phyloP scores from a whole-genome alignment of 345 rosid species.

The Theobroma cacao region DNA sequence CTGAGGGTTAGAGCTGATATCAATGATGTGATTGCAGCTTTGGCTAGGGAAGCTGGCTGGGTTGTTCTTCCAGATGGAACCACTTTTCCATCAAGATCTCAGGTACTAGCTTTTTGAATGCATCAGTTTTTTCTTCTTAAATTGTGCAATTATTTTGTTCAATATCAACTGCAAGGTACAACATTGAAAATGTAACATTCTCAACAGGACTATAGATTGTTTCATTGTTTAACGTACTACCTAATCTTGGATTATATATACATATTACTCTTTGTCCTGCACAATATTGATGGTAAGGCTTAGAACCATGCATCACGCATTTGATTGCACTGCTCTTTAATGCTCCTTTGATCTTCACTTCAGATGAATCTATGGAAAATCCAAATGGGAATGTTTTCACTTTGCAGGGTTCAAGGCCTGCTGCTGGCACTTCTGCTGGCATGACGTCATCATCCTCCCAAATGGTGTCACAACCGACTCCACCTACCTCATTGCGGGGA shows the following conservation, averaged over 20 bases:
- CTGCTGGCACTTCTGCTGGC: conserved; percentile 52
- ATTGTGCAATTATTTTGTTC: neutral
- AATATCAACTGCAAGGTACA: neutral
- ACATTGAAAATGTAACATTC: neutral
- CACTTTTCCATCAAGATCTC: conserved; percentile 90
- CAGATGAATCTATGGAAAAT: neutral
- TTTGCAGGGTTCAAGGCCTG: conserved; percentile 73
- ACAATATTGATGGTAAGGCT: neutral
- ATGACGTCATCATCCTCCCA: conserved; percentile 60
- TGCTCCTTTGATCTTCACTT: conserved; percentile 4
- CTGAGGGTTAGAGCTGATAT: conserved; percentile 99
- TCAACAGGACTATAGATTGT: neutral
- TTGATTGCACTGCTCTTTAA: neutral
- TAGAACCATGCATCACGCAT: neutral
- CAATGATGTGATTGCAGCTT: conserved; percentile 96
- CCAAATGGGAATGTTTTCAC: conserved; percentile 9
- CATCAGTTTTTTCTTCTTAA: neutral
- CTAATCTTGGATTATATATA: neutral
- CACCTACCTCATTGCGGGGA: conserved; percentile 59
- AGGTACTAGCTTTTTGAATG: conserved; percentile 47
- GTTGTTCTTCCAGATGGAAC: conserved; percentile 99
- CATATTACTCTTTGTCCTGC: neutral
- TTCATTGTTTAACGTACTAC: neutral
- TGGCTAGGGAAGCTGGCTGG: conserved; percentile 99
- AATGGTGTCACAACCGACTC: conserved; percentile 57